Conservation (phyloP, 306 rosid genomes). For the Dalbergia cochinchinensis region DNA sequence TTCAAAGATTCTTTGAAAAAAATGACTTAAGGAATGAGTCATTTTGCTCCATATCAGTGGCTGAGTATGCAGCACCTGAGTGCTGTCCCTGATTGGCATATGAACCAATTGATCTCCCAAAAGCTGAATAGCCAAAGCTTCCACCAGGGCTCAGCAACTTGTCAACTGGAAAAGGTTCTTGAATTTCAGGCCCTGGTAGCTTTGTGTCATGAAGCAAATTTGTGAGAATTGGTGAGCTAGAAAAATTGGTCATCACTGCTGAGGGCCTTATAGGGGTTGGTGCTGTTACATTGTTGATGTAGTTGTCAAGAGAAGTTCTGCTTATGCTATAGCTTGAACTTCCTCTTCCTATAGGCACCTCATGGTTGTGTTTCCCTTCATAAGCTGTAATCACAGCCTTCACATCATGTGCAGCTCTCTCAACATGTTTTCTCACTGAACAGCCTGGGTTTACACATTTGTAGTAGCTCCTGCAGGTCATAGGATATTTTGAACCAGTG, state of each 20-base stretch:
- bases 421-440: constrained; percentile 75
- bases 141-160: constrained; percentile 28
- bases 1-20: constrained; percentile 13
- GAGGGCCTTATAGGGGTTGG: constrained; percentile 46
- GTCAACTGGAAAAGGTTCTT: constrained; percentile 11
- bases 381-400: constrained; percentile 76
- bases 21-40: constrained; percentile 38
- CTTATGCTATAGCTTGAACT: constrained; percentile 41
- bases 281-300: background rate
- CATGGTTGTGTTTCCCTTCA: constrained; percentile 80
- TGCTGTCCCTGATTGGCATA: constrained; percentile 30
- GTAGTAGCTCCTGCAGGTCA: constrained; percentile 69
- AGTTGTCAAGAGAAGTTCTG: constrained; percentile 7
- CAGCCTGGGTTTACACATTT: constrained; percentile 65
- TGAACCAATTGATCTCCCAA: constrained; percentile 7
- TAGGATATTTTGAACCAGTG: background rate
- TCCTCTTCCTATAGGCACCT: constrained; percentile 69
- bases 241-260: constrained; percentile 10
- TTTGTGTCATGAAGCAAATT: constrained; percentile 34
- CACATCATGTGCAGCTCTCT: constrained; percentile 68
- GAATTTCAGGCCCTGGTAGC: constrained; percentile 23
- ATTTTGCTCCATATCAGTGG: constrained; percentile 15
- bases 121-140: background rate
- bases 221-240: constrained; percentile 26
- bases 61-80: constrained; percentile 7